Evolutionary conservation across 2,329 filamentous ascomycete species (phyloP), one percentile per base, ranked within the genome.

Genomic region (Fusarium albidum): DNA sequence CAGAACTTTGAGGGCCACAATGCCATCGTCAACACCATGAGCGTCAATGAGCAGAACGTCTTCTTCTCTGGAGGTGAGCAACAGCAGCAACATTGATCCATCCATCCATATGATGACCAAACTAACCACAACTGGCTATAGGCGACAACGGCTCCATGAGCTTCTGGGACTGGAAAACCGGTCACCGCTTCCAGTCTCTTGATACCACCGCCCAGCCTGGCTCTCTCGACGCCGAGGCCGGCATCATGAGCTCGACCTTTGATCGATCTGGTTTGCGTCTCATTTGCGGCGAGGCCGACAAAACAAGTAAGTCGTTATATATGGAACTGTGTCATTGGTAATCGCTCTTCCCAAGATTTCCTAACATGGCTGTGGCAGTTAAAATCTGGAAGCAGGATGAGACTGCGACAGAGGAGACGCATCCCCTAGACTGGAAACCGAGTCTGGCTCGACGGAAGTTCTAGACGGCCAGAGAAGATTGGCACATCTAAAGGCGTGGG

Each of bases 151-250:
- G 96, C 33, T 96, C 91, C 29, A 95, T 98, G 80, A 91, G 87
- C 63, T 99, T 99, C 79, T 99, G 93, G 90, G 96, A 99, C 73
- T 99, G 95, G 95, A 98, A 98, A 77, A 90, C 92, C 1, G 95
- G 96, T 1, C 86, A 99, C 71, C 84, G 90, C 40, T 99, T 95
- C 78, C 95, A 99, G 75, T 84, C 86, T 9, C 82, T 94, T 11
- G 93, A 99, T 65, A 96, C 91, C 4, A 91, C 91, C 8, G 95
- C 95, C 1, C 95, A 99, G 72, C 95, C 95, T 0, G 95, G 95
- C 42, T 96, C 91, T 14, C 78, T 99, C 18, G 93, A 98, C 67
- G 95, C 95, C 6, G 95, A 99, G 75, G 88, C 92, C 6, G 96
- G 96, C 46, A 86, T 99, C 64, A 96, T 99, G 89, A 91, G 90